Base-by-base conservation (phyloP, 106 monocot species). In the Chionographis japonica region DNA sequence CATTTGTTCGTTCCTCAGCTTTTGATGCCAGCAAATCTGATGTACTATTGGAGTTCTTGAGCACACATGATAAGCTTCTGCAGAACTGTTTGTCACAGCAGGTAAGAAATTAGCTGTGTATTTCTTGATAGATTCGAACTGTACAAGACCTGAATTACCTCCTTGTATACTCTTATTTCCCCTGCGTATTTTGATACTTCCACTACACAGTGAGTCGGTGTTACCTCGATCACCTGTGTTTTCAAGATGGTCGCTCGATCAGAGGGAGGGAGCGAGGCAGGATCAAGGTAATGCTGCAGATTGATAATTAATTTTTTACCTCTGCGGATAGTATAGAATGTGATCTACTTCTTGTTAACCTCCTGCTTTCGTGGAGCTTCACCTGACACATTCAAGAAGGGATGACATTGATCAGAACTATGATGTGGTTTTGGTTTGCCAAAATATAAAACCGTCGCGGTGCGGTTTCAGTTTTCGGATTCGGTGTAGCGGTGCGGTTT, bases 121-220 rank as follows among this genome's bases (percentile, higher is more conserved):
- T 9, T 19, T 36, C 6, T 4, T 11, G 56, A 38, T 11, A 46
- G 12, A 18, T 63, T 52, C 40, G 4, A 65, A 6, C 36, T 51
- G 4, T 2, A 6, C 1, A 18, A 43, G 51, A 40, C 16, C 20
- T n/a, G 5, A 61, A 18, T 61, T 77, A 85, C 89, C 85, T 90
- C 80, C 60, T 77, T 75, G 72, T 75, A 90, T 52, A 61, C 8
- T 67, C 54, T 67, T 55, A 85, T 43, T 60, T 79, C 77, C 42
- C 85, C 85, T 16, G 75, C 63, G 35, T 79, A 77, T 68, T 77
- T 85, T 8, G 85, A 83, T 52, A 90, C 59, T 49, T 90, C 82
- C 0, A 90, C 77, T 17, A 90, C 70, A 54, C 85, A 90, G 50
- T 85, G 85, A 16, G 53, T 78, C 16, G 90, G 85, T 52, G 90